phyloP scores from a whole-genome alignment of 257 asterid genomes.

The Mitragyna speciosa region DNA sequence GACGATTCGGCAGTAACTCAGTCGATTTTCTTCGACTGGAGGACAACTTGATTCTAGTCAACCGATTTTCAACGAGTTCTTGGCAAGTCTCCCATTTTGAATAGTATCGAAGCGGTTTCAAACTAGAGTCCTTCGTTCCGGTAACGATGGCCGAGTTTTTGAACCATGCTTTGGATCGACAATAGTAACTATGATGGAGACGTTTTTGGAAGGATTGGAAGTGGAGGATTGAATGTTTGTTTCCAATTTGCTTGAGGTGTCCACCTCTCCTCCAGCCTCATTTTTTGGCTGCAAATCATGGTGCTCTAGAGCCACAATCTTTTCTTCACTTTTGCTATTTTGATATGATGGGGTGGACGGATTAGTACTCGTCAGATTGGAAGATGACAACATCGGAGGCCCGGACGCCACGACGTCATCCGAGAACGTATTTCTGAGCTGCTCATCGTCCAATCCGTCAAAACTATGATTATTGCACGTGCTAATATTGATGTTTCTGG shows the following conservation, averaged over 20 bases:
- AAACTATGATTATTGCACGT: slow-evolving; percentile 30
- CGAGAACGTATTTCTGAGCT: slow-evolving; percentile 67
- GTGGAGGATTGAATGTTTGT: slow-evolving; percentile 5
- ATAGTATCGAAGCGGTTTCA: too few species aligned
- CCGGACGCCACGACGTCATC: slow-evolving; percentile 47
- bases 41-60: too few species aligned
- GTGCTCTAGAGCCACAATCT: slow-evolving; percentile 20
- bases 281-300: slow-evolving; percentile 47
- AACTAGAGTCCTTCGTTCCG: too few species aligned
- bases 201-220: slow-evolving; percentile 23
- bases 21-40: too few species aligned
- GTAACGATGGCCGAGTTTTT: too few species aligned
- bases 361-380: slow-evolving; percentile 46
- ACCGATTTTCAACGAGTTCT: too few species aligned
- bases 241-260: slow-evolving; percentile 30
- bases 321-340: slow-evolving; percentile 49
- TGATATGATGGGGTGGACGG: slow-evolving; percentile 85
- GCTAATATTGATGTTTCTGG: background rate
- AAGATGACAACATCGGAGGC: slow-evolving; percentile 34
- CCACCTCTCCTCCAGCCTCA: slow-evolving; percentile 57
- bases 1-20: too few species aligned
- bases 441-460: slow-evolving; percentile 77
- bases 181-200: slow-evolving; percentile 28
- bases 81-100: too few species aligned
- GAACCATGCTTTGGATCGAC: slow-evolving; percentile 82